Base-by-base conservation (phyloP, 352 stramenopile genomes). In the Phytophthora syringae region DNA sequence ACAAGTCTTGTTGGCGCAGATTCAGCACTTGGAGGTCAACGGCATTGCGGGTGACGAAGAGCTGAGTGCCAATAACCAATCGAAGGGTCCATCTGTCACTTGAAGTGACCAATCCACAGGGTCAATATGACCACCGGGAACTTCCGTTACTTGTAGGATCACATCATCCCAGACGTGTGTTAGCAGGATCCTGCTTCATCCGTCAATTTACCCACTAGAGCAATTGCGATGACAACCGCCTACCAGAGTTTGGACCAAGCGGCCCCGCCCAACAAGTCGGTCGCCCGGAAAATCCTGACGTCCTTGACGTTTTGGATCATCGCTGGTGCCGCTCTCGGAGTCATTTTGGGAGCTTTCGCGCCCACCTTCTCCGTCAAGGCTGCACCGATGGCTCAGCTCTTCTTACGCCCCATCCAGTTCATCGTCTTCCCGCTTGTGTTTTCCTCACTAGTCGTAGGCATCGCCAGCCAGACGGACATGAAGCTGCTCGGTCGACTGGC, bases 341-440 rank as follows among this genome's bases (percentile, higher is more conserved):
- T 82, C 32, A 39, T 82, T 34, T 64, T 85, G 15, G 76, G 73
- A 22, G 44, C 71, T 18, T 64, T 75, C 22, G 73, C 76, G 43
- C 76, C 73, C 15, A 61, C 43, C 4, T 84, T 82, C 47, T 78
- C 65, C 18, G 78, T 76, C 36, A 61, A 79, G 39, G 76, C 76
- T 5, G 61, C 66, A 21, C 76, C 76, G 0, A 80, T 81, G 63
- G 55, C 63, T 32, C 57, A 85, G n/a, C 43, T 82, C 21, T 85
- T 81, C 53, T 52, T 80, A n/a, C 72, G 68, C 1, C 61, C 65
- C 3, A 67, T 78, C 39, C 70, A 79, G 43, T 85, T 85, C 50
- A 78, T 82, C 49, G 76, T 85, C 36, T 85, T 85, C 57, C 76
- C 76, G 45, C 70, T 77, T 30, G 76, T 85, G 1, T 85, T 85